Conservation (phyloP, 345 rosid genomes). For the Gossypium turneri region DNA sequence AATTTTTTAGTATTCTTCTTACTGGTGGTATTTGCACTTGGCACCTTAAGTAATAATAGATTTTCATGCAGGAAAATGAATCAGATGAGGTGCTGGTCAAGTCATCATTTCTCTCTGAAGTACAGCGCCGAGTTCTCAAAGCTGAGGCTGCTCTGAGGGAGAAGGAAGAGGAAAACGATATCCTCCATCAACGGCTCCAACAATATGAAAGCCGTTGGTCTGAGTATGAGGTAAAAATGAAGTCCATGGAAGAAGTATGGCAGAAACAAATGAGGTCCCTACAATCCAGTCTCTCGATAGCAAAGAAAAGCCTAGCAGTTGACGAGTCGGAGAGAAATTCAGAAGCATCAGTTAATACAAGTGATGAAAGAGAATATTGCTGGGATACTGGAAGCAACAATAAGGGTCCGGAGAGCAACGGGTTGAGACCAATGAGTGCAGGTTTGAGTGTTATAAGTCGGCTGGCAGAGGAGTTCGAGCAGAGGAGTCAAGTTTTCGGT, state of each 20-base stretch:
- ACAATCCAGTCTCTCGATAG: conserved; percentile 93
- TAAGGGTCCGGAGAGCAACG: conserved; percentile 65
- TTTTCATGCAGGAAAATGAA: conserved; percentile 48
- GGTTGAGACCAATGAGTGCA: conserved; percentile 72
- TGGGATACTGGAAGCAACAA: conserved; percentile 65
- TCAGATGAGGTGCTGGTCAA: conserved; percentile 83
- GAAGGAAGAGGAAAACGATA: conserved; percentile 96
- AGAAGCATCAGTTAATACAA: conserved; percentile 81
- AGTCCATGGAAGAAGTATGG: conserved; percentile 99
- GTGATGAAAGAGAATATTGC: conserved; percentile 59
- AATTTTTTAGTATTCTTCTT: not conserved
- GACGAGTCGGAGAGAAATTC: conserved; percentile 85
- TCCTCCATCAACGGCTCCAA: conserved; percentile 86
- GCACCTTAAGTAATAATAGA: not conserved
- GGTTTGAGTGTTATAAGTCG: conserved; percentile 84
- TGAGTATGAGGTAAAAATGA: conserved; percentile 91
- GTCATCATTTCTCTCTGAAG: conserved; percentile 80
- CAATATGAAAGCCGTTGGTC: conserved; percentile 97
- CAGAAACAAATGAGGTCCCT: conserved; percentile 97
- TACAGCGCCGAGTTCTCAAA: conserved; percentile 88
- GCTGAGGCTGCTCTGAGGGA: conserved; percentile 84
- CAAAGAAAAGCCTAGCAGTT: conserved; percentile 86
- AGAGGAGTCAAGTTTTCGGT: conserved; percentile 92
- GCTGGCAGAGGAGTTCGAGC: conserved; percentile 91
- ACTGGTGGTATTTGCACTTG: not conserved